Evolutionary conservation across 2,329 filamentous ascomycete species (phyloP).

Genomic region (Colletotrichum truncatum): DNA sequence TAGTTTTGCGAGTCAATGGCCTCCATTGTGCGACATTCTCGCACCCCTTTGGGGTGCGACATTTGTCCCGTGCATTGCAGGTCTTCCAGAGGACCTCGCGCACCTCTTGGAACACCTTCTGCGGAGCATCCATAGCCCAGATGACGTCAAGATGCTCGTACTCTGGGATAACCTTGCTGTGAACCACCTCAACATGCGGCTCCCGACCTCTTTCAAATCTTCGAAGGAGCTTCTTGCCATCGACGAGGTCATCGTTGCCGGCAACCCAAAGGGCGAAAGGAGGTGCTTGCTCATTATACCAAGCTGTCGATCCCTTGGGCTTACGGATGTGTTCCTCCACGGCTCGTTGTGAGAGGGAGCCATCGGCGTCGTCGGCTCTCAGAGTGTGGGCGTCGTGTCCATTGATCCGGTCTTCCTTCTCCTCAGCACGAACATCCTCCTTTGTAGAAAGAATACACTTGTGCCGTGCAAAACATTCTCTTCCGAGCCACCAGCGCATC

Average conservation of each 20-base stretch:
- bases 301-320: slow-evolving; percentile 67
- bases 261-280: slow-evolving; percentile 91
- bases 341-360: slow-evolving; percentile 21
- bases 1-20: slow-evolving; percentile 25
- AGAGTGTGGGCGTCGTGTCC: slow-evolving; percentile 33
- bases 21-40: slow-evolving; percentile 57
- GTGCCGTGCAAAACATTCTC: slow-evolving; percentile 81
- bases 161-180: slow-evolving; percentile 82
- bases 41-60: slow-evolving; percentile 72
- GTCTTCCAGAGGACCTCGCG: slow-evolving; percentile 88
- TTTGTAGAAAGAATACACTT: slow-evolving; percentile 87
- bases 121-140: slow-evolving; percentile 90
- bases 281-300: slow-evolving; percentile 83
- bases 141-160: slow-evolving; percentile 96
- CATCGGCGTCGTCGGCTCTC: slow-evolving; percentile 45
- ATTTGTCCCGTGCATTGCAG: slow-evolving; percentile 61
- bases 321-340: slow-evolving; percentile 47
- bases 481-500: slow-evolving; percentile 95
- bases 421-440: slow-evolving; percentile 72
- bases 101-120: slow-evolving; percentile 84
- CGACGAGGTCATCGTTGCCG: slow-evolving; percentile 84
- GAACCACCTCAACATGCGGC: slow-evolving; percentile 82
- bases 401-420: slow-evolving; percentile 64
- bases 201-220: slow-evolving; percentile 82
- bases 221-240: slow-evolving; percentile 77